Percentiles rank a stretch among this genome's conserved stretches.
Evolutionary conservation across 2,329 filamentous ascomycete genomes (phyloP).

Genomic region (Fusarium lyarnte): DNA sequence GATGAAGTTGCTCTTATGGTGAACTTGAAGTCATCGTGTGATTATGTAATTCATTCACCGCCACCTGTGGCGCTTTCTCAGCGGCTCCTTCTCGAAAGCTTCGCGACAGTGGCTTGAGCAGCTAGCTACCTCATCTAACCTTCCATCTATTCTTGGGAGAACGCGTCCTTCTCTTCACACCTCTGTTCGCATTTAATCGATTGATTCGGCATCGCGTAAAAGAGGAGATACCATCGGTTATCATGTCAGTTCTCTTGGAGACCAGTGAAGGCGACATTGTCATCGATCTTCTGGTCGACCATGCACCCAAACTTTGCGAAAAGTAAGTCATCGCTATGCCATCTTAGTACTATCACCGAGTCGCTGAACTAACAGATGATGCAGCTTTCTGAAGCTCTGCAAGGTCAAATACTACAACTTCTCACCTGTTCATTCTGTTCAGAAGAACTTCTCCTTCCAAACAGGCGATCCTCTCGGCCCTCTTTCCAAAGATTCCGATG

Average conservation of each 20-base stretch:
- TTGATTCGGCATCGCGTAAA: neutral
- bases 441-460: slow-evolving; percentile 96
- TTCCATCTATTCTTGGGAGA: slow-evolving; percentile 1
- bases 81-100: slow-evolving; percentile 7
- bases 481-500: slow-evolving; percentile 84
- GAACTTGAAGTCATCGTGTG: slow-evolving; percentile 3
- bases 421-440: slow-evolving; percentile 88
- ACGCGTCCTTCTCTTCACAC: neutral
- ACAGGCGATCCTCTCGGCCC: slow-evolving; percentile 94
- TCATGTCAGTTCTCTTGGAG: slow-evolving; percentile 93
- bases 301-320: slow-evolving; percentile 90
- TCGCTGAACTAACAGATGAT: slow-evolving; percentile 52
- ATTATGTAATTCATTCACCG: neutral
- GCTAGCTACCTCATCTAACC: slow-evolving; percentile 17
- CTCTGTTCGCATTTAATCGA: neutral
- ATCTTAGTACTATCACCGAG: slow-evolving; percentile 18
- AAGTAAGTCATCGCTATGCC: slow-evolving; percentile 74
- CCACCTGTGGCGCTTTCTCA: slow-evolving; percentile 14
- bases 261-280: slow-evolving; percentile 94
- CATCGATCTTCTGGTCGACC: slow-evolving; percentile 89
- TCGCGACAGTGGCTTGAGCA: slow-evolving; percentile 26
- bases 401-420: slow-evolving; percentile 99
- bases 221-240: neutral
- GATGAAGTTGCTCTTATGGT: no score
- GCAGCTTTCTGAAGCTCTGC: slow-evolving; percentile 96